Percentiles rank a stretch among this genome's conserved stretches.
These are phyloP conservation scores for Ophiocordyceps camponoti-saundersi DNA, from an alignment of 2,329 filamentous ascomycete genomes.

Conservation along the genomic window DNA sequence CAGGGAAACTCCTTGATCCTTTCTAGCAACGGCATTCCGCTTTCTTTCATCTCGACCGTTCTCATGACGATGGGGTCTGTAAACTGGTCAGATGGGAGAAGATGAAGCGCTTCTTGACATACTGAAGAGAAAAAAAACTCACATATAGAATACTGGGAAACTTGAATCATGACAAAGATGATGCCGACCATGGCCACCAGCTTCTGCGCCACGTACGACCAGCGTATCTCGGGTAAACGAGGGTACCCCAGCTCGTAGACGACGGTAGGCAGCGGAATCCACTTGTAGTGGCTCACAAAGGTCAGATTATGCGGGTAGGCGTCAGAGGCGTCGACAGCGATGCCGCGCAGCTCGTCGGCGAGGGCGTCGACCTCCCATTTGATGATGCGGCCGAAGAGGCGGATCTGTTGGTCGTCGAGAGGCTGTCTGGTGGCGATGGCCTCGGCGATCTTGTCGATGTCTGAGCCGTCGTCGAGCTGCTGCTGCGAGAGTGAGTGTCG, in stretches of 20 bases:
- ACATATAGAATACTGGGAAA: conserved; percentile 60
- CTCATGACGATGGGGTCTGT: conserved; percentile 50
- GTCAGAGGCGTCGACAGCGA: conserved; percentile 29
- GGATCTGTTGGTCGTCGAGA: conserved; percentile 44
- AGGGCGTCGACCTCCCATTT: conserved; percentile 49
- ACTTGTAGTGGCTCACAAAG: conserved; percentile 48
- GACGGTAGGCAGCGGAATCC: conserved; percentile 57
- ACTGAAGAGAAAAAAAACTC: conserved; percentile 2
- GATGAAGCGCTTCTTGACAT: not conserved
- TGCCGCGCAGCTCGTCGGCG: conserved; percentile 47
- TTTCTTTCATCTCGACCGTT: conserved; percentile 50
- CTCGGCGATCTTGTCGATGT: conserved; percentile 42
- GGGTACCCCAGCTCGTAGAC: conserved; percentile 71
- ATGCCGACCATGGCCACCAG: conserved; percentile 51
- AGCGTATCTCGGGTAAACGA: conserved; percentile 48
- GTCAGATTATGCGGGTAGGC: conserved; percentile 57
- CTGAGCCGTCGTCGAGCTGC: conserved; percentile 21
- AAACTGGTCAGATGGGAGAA: not conserved
- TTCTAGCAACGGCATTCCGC: conserved; percentile 39
- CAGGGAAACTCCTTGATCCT: conserved; percentile 55
- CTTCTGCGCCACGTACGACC: conserved; percentile 62
- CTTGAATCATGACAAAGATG: conserved; percentile 62
- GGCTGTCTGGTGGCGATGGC: conserved; percentile 44
- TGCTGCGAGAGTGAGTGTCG: conserved; percentile 18
- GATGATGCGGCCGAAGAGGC: conserved; percentile 47